phyloP scores from a whole-genome alignment of 139 green algal species.

The Haematococcus lacustris region DNA sequence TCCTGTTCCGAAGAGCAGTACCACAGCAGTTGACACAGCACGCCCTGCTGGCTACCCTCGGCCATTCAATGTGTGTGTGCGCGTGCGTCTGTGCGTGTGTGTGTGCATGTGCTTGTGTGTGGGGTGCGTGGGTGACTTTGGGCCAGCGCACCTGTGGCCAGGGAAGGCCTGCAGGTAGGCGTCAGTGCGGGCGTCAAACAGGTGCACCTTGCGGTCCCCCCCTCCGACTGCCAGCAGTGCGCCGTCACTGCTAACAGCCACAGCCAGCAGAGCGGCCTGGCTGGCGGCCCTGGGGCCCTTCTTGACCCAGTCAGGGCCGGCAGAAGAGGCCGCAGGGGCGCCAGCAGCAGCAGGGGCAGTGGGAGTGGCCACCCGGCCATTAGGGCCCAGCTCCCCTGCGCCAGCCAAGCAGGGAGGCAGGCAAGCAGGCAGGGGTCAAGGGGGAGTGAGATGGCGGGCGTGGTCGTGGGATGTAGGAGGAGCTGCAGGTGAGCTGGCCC shows the following conservation, averaged over 20 bases:
- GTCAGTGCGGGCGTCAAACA: constrained; percentile 67
- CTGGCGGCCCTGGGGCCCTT: constrained; percentile 8
- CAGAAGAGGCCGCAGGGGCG: neutral
- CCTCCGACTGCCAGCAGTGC: constrained; percentile 75
- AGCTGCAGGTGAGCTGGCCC: neutral
- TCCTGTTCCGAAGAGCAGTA: too few relatives aligned
- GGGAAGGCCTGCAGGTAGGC: constrained; percentile 29
- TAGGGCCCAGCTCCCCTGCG: too few relatives aligned
- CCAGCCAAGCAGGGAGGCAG: neutral
- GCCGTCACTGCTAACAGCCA: constrained; percentile 54
- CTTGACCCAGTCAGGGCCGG: constrained; percentile 21
- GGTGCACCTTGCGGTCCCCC: constrained; percentile 68
- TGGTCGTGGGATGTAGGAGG: neutral
- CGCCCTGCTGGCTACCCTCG: too few relatives aligned
- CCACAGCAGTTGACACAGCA: too few relatives aligned
- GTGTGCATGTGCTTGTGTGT: too few relatives aligned
- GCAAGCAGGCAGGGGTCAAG: neutral
- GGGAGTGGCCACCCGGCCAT: too few relatives aligned
- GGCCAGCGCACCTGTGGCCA: constrained; percentile 25
- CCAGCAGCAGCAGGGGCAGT: neutral
- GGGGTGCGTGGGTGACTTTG: too few relatives aligned
- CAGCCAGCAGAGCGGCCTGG: constrained; percentile 47
- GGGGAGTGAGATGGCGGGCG: neutral
- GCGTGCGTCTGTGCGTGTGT: too few relatives aligned
- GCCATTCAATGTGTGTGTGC: too few relatives aligned